Percentiles rank a stretch among this genome's conserved stretches.
Evolutionary conservation across 176 grass and related monocot genomes (phyloP).

Genomic region (Microstegium vimineum): DNA sequence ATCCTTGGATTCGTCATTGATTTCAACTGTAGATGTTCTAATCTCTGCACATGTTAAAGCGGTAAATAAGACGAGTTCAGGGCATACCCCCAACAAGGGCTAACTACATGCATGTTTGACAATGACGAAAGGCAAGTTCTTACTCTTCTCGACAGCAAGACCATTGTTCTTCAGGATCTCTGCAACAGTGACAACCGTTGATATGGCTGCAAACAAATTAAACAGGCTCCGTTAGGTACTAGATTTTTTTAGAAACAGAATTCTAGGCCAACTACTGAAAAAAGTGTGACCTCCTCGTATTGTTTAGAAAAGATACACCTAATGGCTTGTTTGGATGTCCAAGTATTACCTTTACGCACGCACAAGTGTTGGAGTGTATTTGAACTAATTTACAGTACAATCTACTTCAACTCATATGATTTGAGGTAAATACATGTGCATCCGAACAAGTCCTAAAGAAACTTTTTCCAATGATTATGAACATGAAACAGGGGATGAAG

Average conservation of each 20-base stretch:
- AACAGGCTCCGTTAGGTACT: not conserved
- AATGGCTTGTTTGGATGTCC: too few relatives aligned
- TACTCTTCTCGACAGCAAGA: conserved; percentile 70
- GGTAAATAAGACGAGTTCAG: not conserved
- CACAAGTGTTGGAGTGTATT: too few relatives aligned
- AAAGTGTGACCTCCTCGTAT: not conserved
- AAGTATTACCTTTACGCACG: too few relatives aligned
- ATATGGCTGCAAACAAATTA: conserved; percentile 51
- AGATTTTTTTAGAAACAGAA: not conserved
- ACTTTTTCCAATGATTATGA: not conserved
- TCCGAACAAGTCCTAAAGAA: too few relatives aligned
- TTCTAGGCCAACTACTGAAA: not conserved
- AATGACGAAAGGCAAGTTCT: not conserved
- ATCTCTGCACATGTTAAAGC: conserved; percentile 43
- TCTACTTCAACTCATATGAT: too few relatives aligned
- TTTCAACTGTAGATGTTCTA: conserved; percentile 63
- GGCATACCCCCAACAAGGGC: not conserved
- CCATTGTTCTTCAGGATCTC: conserved; percentile 89
- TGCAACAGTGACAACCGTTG: conserved; percentile 56
- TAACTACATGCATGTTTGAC: not conserved
- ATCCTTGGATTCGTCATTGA: conserved; percentile 49
- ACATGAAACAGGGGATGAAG: not conserved
- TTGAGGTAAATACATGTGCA: too few relatives aligned
- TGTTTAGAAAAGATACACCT: not conserved
- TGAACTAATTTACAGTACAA: too few relatives aligned